Base-by-base conservation (phyloP, 768 basidiomycete species). In the Chalciporus pseudorubinellus region DNA sequence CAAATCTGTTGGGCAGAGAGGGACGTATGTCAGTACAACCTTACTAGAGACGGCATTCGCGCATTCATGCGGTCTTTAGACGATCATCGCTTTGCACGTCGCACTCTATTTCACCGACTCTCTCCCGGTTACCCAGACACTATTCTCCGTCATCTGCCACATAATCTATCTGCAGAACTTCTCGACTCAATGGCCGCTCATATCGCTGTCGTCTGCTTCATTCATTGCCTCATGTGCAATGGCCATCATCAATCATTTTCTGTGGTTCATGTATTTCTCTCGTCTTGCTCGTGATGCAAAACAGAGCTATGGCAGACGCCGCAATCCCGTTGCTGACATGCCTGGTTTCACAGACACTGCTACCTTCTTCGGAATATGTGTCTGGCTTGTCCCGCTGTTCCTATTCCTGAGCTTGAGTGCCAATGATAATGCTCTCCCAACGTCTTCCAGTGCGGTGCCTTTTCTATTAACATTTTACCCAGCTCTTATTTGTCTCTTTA, bases 251-350 rank as follows among this genome's bases (percentile, higher is more conserved):
- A 92, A 98, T 72, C 97, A 98, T 70, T 98, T 98, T 65, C 68
- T 92, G 36, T 98, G 95, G 92, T 99, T 99, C 76, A 92, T 90
- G 73, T 80, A 98, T 72, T 98, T 98, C 69, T 83, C 94, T 39
- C 79, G 73, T 24, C 60, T 86, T 34, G 81, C 85, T 9, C 83
- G 82, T 50, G 80, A 86, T 31, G 80, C 85, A 14, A 74, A 83
- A 51, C 81, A 81, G 29, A 60, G 58, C 22, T 66, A 73, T 34
- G 74, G 76, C 34, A 70, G 73, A 24, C 82, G 83, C 62, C 74
- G 80, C 24, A 61, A 68, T 18, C 59, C 70, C 9, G 62, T 66
- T n/a, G 39, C 59, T 20, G 22, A 48, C 20, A 59, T 65, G 2
- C 78, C 75, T 9, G 73, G 76, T 7, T 90, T 92, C 60, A 76